Evolutionary conservation across 768 basidiomycete species (phyloP), one percentile per base, ranked within the genome.

Genomic region (Coprinellus micaceus): DNA sequence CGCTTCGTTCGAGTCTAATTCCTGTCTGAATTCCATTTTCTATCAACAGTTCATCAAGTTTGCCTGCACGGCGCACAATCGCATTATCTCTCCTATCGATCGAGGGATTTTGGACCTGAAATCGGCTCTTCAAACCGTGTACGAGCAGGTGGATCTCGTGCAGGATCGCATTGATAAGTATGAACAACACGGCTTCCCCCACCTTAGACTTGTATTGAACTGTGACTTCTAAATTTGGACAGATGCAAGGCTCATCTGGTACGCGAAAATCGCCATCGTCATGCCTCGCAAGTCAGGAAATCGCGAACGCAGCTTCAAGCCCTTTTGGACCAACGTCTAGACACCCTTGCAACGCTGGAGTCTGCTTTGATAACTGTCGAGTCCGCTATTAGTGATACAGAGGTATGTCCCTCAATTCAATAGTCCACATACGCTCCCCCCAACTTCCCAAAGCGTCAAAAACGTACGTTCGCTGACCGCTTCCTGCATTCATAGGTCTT

Each of bases 371-470:
- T 91, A 46, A 80, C 82, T 43, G 91, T 97, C 4, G 92, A 98
- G 71, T 82, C 85, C 3, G 91, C 94, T 17, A 89, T 89, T 26
- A 86, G 86, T 2, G 89, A 97, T 69, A 78, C 94, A 12, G 86
- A 93, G 77, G 94, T 94, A 24, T 45, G 44, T 59, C 25, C 52
- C 29, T 1, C 24, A 48, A 94, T 91, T 89, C 96, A 47, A 84
- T 33, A 6, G 7, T 6, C 33, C 33, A 6, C 13, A 6, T 33
- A 13, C 13, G 33, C 6, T 33, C 33, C 33, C 13, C 33, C 33
- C 13, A 33, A 13, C 13, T 33, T 33, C 13, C 33, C 33, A 13
- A 33, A 13, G 7, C 33, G 7, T 33, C 13, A 6, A 33, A 6
- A 33, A 33, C 13, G 33, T 13, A 13, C 13, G 33, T 33, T 6